These are phyloP conservation scores for Leucogyrophana mollusca DNA, from an alignment of 768 basidiomycete species.

Conservation along the genomic window DNA sequence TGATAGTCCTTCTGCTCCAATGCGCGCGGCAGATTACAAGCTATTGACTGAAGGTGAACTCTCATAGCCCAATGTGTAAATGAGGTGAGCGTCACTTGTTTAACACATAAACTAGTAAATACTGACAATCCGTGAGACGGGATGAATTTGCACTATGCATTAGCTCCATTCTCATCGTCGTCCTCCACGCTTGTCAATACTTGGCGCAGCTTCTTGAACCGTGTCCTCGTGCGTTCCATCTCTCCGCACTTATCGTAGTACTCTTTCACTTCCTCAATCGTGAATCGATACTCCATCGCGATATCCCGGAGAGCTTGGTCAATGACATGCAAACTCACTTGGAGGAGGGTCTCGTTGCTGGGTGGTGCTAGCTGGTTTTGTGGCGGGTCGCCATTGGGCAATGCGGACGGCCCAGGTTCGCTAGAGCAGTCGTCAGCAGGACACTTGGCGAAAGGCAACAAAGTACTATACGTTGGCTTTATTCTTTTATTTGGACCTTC, in stretches of 20 bases:
- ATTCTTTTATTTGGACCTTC: constrained; percentile 40
- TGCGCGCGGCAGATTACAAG: constrained; percentile 67
- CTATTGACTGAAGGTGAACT: constrained; percentile 64
- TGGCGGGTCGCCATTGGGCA: constrained; percentile 1
- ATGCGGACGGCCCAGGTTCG: constrained; percentile 7
- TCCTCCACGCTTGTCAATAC: constrained; percentile 29
- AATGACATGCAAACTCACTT: constrained; percentile 51
- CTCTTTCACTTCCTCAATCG: constrained; percentile 73
- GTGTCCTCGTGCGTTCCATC: constrained; percentile 58
- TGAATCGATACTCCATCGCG: constrained; percentile 68
- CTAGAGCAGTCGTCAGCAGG: constrained; percentile 1
- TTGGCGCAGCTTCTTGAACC: constrained; percentile 70
- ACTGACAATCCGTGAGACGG: too few relatives aligned
- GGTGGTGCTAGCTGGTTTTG: constrained; percentile 5
- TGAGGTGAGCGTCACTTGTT: too few relatives aligned
- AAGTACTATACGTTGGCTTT: constrained; percentile 38
- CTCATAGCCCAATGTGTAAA: constrained; percentile 12
- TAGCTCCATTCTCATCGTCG: constrained; percentile 8
- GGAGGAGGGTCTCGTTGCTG: constrained; percentile 7
- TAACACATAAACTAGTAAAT: too few relatives aligned
- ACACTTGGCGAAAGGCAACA: not conserved
- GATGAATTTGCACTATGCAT: constrained; percentile 8
- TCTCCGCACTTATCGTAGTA: constrained; percentile 76
- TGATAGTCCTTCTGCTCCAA: constrained; percentile 79
- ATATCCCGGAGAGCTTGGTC: constrained; percentile 67